phyloP scores from a whole-genome alignment of 305 asterid genomes.

The Solanum chacoense region DNA sequence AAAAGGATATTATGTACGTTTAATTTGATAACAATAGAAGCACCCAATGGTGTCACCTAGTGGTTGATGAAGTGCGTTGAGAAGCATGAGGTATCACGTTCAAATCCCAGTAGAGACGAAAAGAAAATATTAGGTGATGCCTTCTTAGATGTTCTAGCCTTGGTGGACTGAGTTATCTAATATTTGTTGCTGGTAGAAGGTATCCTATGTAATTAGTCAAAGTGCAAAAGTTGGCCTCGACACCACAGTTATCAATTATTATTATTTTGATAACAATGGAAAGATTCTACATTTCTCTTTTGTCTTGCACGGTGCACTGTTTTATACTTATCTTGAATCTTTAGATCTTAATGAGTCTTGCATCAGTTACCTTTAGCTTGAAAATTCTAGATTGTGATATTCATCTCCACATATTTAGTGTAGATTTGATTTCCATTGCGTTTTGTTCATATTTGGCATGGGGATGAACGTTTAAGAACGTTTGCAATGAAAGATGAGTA shows the following conservation, averaged over 20 bases:
- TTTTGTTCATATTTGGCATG: background rate
- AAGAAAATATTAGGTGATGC: background rate
- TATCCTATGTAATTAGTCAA: background rate
- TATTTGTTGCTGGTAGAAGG: background rate
- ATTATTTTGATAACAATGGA: background rate
- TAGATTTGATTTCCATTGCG: background rate
- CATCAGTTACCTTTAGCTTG: background rate
- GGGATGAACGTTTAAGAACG: background rate
- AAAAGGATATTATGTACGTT: background rate
- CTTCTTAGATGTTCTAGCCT: background rate
- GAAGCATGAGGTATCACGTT: background rate
- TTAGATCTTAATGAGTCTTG: background rate
- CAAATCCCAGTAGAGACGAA: background rate
- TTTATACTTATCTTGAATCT: background rate
- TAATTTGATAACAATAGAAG: background rate
- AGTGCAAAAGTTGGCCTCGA: background rate
- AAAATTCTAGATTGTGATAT: background rate
- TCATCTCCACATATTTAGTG: background rate
- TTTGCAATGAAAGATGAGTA: background rate
- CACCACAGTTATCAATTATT: background rate
- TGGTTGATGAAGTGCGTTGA: background rate
- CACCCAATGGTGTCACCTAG: background rate
- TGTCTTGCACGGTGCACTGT: background rate
- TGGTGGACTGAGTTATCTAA: background rate
- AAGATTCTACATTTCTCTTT: background rate